These are phyloP conservation scores for Mycena galopus DNA, from an alignment of 768 basidiomycete species.

Conservation along the genomic window DNA sequence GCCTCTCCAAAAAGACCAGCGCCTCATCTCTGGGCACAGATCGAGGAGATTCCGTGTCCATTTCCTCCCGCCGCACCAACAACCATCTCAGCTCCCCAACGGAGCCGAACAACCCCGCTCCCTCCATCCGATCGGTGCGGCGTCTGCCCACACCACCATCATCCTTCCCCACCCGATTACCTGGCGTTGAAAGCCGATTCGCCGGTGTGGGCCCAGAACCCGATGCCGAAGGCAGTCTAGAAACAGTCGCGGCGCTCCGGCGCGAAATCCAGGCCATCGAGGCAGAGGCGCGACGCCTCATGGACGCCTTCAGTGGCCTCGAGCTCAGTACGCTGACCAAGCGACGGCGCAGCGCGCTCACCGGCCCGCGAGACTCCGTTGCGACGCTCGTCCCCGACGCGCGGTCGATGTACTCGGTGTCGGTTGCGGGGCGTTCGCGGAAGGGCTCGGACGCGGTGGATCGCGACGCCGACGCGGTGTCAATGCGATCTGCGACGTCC, in stretches of 20 bases:
- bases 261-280: conserved; percentile 78
- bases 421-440: conserved; percentile 42
- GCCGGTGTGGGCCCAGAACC: conserved; percentile 52
- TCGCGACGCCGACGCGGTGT: conserved; percentile 63
- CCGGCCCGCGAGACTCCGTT: conserved; percentile 45
- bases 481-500: conserved; percentile 68
- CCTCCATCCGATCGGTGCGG: conserved; percentile 59
- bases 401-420: conserved; percentile 14
- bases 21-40: conserved; percentile 60
- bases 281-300: conserved; percentile 75
- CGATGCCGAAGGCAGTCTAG: conserved; percentile 60
- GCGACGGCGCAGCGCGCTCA: conserved; percentile 52
- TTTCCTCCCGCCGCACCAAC: conserved; percentile 59
- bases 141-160: conserved; percentile 70
- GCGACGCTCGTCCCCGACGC: conserved; percentile 53
- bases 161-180: conserved; percentile 59
- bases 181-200: conserved; percentile 55
- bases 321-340: conserved; percentile 78
- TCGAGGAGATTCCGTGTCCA: conserved; percentile 58
- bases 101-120: conserved; percentile 55
- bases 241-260: conserved; percentile 73
- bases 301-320: conserved; percentile 86
- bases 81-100: conserved; percentile 39
- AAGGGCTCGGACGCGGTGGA: conserved; percentile 56
- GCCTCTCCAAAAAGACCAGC: conserved; percentile 64